These are phyloP conservation scores for Opeltia flavorubescens DNA, from an alignment of 495 filamentous ascomycete species.

Conservation along the genomic window DNA sequence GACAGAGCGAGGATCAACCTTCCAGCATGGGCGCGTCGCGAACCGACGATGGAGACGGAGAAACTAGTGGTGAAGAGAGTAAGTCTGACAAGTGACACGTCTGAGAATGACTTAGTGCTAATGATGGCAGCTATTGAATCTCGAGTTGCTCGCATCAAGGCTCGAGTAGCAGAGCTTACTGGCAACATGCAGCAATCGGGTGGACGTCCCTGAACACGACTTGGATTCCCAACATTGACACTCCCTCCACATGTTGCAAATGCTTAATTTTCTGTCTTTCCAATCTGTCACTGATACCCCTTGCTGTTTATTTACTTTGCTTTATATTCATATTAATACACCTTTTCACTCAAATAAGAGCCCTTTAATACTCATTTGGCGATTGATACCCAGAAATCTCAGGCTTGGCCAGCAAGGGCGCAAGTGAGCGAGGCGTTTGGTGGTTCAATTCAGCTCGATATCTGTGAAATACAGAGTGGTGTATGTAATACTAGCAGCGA, in stretches of 20 bases:
- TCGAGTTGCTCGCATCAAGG: slow-evolving; percentile 93
- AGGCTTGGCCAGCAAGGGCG: not conserved
- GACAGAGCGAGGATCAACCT: slow-evolving; percentile 11
- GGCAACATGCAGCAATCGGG: slow-evolving; percentile 50
- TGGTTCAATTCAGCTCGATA: not conserved
- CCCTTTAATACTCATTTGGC: not conserved
- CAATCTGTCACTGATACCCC: not conserved
- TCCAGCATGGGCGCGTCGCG: slow-evolving; percentile 15
- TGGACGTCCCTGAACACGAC: not conserved
- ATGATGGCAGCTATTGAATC: slow-evolving; percentile 70
- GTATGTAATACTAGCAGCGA: not conserved
- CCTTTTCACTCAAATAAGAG: not conserved
- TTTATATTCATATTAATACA: not conserved
- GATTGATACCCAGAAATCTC: not conserved
- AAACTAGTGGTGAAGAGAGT: slow-evolving; percentile 95
- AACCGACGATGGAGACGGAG: slow-evolving; percentile 43
- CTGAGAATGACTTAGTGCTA: not conserved
- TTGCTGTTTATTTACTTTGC: not conserved
- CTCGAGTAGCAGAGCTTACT: slow-evolving; percentile 86
- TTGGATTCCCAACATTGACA: not conserved
- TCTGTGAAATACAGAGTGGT: too few relatives aligned
- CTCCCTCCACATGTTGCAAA: too few relatives aligned
- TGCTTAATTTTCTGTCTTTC: too few relatives aligned
- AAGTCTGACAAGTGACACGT: slow-evolving; percentile 30
- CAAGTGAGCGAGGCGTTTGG: not conserved